These are phyloP conservation scores for Eimeria mitis DNA, from an alignment of 169 alveolate species.

Conservation along the genomic window DNA sequence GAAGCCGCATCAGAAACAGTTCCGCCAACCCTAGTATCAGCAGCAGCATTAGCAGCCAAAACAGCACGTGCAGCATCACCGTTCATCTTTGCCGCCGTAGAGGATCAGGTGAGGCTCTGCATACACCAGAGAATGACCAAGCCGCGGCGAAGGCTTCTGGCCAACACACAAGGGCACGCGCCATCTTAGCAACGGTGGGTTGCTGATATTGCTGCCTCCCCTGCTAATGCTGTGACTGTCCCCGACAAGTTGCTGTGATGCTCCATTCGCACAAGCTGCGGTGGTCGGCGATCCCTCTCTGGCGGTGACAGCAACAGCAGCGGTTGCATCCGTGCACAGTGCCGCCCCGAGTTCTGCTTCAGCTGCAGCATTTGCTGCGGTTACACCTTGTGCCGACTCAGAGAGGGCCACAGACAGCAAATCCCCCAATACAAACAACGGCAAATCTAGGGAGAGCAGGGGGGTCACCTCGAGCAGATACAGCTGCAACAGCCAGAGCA, in stretches of 20 bases:
- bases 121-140: slow-evolving; percentile 73
- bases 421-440: slow-evolving; percentile 49
- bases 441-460: slow-evolving; percentile 44
- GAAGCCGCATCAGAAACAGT: neutral
- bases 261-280: neutral
- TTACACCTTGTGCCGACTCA: neutral
- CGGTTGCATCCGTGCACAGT: no score
- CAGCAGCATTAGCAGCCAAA: neutral
- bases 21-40: neutral
- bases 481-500: slow-evolving; percentile 18
- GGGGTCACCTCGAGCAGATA: slow-evolving; percentile 71
- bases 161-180: slow-evolving; percentile 48
- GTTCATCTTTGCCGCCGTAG: slow-evolving; percentile 58
- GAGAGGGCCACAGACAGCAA: slow-evolving; percentile 23
- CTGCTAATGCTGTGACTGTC: neutral
- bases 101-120: slow-evolving; percentile 78
- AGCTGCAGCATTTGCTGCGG: slow-evolving; percentile 9
- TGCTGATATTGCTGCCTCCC: slow-evolving; percentile 10
- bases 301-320: neutral
- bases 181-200: slow-evolving; percentile 69
- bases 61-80: neutral
- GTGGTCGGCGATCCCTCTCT: neutral
- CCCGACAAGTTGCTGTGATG: neutral
- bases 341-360: slow-evolving; percentile 5
- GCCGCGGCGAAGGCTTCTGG: slow-evolving; percentile 65